Base-by-base conservation (phyloP, 2,329 filamentous ascomycete species). In the Aspergillus sp. region DNA sequence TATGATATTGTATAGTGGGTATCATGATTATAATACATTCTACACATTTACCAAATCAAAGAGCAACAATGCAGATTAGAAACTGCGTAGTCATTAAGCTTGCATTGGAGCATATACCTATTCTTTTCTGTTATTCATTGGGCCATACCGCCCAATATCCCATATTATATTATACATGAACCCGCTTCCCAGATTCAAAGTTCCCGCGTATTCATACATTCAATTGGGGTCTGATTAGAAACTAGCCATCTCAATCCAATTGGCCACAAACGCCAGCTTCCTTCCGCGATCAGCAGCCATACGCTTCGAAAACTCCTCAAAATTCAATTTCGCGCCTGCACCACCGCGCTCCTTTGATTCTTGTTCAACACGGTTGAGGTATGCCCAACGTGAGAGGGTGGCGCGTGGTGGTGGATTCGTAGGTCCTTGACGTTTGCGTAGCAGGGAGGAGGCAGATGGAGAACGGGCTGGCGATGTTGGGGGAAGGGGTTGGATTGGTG, bases 191-290 rank as follows among this genome's bases (percentile, higher is more conserved):
- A 9, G 12, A 46, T 27, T 14, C 19, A 31, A 23, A n/a, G 17
- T 4, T n/a, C 44, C 14, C 35, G 6, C 12, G 12, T 46, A 31
- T 23, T 31, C 31, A 51, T 39, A 51, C 31, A 40, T n/a, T 6
- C 21, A 40, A 27, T 19, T n/a, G 15, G 27, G n/a, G 57, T 11
- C 33, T 48, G 9, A 25, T 25, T 63, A 86, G 70, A 87, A 84
- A 71, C 81, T 80, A 66, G 84, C 84, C 81, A 86, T 81, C 62
- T 97, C 93, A 73, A 97, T 90, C 93, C 93, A 98, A 67, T 86
- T 90, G 59, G 90, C 90, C 47, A 97, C 81, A 73, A 96, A 93
- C 64, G 90, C 90, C 60, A 93, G 81, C 53, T 88, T 78, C 69
- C 86, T 85, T 23, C 85, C 84, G 63, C 87, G 84, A 62, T 87